Evolutionary conservation across 805 yeast genomes (phyloP).

Genomic region (Candida anglica): DNA sequence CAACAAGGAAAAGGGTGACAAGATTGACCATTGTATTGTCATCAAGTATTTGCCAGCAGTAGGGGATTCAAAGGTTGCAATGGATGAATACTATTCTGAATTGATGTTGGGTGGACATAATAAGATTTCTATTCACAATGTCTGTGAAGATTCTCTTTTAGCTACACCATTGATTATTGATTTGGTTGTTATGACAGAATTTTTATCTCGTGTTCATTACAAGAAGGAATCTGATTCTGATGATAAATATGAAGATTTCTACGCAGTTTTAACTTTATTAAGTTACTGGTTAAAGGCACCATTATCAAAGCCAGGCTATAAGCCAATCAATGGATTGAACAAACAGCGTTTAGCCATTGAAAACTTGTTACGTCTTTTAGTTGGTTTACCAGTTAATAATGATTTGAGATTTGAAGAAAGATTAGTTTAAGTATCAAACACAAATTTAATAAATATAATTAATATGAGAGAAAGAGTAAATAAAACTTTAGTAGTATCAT

Average conservation of each 20-base stretch:
- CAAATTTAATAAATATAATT: neutral
- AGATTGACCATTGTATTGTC: slow-evolving; percentile 90
- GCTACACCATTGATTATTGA: slow-evolving; percentile 95
- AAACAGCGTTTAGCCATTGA: slow-evolving; percentile 92
- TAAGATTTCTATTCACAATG: slow-evolving; percentile 89
- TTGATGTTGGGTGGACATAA: slow-evolving; percentile 98
- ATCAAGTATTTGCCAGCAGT: slow-evolving; percentile 93
- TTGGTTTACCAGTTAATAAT: slow-evolving; percentile 85
- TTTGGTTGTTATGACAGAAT: slow-evolving; percentile 84
- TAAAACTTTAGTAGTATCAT: too few relatives aligned
- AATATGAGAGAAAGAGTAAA: neutral
- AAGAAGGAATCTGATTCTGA: slow-evolving; percentile 47
- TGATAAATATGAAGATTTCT: slow-evolving; percentile 58
- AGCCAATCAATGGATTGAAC: slow-evolving; percentile 89
- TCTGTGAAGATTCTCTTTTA: slow-evolving; percentile 91
- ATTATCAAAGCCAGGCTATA: slow-evolving; percentile 83
- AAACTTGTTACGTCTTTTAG: slow-evolving; percentile 82
- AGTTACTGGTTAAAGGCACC: slow-evolving; percentile 98
- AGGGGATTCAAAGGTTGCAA: slow-evolving; percentile 94
- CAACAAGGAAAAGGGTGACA: slow-evolving; percentile 72
- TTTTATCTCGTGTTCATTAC: slow-evolving; percentile 81
- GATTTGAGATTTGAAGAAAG: slow-evolving; percentile 96
- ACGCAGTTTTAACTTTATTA: slow-evolving; percentile 81
- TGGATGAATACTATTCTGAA: slow-evolving; percentile 97
- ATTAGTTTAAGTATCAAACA: slow-evolving; percentile 28